These are phyloP conservation scores for Ganoderma lucidum DNA, from an alignment of 1,284 basidiomycete genomes.

Conservation along the genomic window DNA sequence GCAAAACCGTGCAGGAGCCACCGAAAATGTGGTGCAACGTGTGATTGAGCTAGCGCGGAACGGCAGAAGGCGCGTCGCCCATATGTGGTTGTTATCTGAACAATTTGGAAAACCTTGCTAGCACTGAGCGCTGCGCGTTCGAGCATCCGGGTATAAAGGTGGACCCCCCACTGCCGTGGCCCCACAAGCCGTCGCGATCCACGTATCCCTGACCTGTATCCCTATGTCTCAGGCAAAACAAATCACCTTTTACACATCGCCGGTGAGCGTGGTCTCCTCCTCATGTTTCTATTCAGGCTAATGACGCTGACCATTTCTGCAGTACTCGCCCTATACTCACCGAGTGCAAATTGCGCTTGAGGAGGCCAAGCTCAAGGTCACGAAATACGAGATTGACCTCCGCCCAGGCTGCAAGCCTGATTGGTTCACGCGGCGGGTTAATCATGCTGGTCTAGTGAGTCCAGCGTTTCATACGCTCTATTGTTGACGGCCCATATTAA, in stretches of 20 bases:
- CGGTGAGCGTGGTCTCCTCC: constrained; percentile 12
- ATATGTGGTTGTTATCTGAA: constrained; percentile 13
- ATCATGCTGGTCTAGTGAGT: constrained; percentile 47
- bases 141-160: constrained; percentile 23
- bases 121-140: constrained; percentile 20
- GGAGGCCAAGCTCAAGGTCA: constrained; percentile 36
- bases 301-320: not conserved
- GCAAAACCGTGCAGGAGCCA: constrained; percentile 16
- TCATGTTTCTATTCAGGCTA: not conserved
- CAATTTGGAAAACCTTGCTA: constrained; percentile 9
- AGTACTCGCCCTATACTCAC: constrained; percentile 32
- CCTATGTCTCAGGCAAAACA: constrained; percentile 24
- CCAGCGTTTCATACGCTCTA: not conserved
- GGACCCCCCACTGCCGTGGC: not conserved
- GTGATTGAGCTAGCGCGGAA: constrained; percentile 17
- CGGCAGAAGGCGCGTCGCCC: constrained; percentile 20
- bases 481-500: constrained; percentile 7
- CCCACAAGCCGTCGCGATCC: constrained; percentile 2
- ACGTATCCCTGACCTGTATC: constrained; percentile 6
- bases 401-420: constrained; percentile 46
- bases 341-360: constrained; percentile 32
- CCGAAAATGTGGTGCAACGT: constrained; percentile 22
- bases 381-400: constrained; percentile 37
- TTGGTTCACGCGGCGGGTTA: constrained; percentile 45
- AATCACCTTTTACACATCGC: constrained; percentile 30